Evolutionary conservation across 1,284 basidiomycete genomes (phyloP), one percentile per base, ranked within the genome.

Genomic region (Malassezia sp.): DNA sequence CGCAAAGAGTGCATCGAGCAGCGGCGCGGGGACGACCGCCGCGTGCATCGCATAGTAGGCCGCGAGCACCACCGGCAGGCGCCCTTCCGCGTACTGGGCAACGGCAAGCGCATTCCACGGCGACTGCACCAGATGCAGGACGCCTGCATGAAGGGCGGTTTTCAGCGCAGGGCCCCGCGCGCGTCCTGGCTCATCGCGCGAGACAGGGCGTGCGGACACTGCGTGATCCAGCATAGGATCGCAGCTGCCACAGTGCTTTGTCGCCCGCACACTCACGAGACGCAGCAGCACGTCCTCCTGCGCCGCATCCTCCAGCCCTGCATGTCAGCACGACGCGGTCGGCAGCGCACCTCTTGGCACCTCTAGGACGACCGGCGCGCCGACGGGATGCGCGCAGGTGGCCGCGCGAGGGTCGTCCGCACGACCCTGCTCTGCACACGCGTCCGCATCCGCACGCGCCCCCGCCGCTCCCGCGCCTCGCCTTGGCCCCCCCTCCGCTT

Each of bases 291-390:
- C 41, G 18, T 67, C 62, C n/a, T 52, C 49, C 30, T 57, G 59
- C 0, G 54, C 58, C 35, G 60, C 61, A 38, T 66, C 64, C 45
- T 66, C 63, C 4, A 63, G 54, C 4, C 64, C 63, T n/a, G n/a
- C n/a, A n/a, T n/a, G n/a, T n/a, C n/a, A n/a, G n/a, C n/a, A n/a
- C n/a, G n/a, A n/a, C n/a, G n/a, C n/a, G n/a, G n/a, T n/a, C n/a
- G n/a, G n/a, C n/a, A n/a, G n/a, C n/a, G n/a, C n/a, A n/a, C n/a
- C n/a, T 15, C 60, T 35, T 11, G 47, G 38, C 7, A 54, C 47
- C 14, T 56, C 56, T 8, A 59, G 29, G 10, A 32, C 12, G 12
- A 49, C 22, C 4, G 29, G 22, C 7, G 41, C 35, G 18, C 22
- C 31, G 4, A 5, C 21, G n/a, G 12, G 17, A 37, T 11, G 15